These are phyloP conservation scores for Backusella morwellensis DNA, from an alignment of 192 early-diverging fungal species.

Conservation along the genomic window DNA sequence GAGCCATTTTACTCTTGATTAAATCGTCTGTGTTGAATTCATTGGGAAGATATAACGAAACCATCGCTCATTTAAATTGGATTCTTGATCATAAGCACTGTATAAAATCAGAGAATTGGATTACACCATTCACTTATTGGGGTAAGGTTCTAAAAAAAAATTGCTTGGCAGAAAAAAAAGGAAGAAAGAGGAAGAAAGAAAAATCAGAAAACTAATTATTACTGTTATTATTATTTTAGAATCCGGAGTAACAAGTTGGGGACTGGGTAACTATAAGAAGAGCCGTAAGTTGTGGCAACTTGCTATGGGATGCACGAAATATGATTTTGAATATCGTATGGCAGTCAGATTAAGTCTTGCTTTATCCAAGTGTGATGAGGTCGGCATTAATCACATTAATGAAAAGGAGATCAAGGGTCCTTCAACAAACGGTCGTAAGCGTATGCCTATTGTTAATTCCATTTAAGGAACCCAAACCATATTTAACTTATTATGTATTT, in stretches of 20 bases:
- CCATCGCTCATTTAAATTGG: slow-evolving; percentile 45
- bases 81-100: slow-evolving; percentile 43
- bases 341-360: slow-evolving; percentile 33
- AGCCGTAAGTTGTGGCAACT: slow-evolving; percentile 47
- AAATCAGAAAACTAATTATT: neutral
- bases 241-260: slow-evolving; percentile 50
- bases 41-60: slow-evolving; percentile 38
- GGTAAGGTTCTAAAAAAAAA: neutral
- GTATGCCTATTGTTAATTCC: slow-evolving; percentile 18
- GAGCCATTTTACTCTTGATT: slow-evolving; percentile 44
- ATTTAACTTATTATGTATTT: neutral
- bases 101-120: slow-evolving; percentile 48
- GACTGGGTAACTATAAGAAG: slow-evolving; percentile 33
- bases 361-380: slow-evolving; percentile 34
- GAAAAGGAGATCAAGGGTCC: slow-evolving; percentile 16
- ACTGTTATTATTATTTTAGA: slow-evolving; percentile 26
- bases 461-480: neutral
- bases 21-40: slow-evolving; percentile 51
- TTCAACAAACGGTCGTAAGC: slow-evolving; percentile 26
- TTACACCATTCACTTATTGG: slow-evolving; percentile 55
- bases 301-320: slow-evolving; percentile 42
- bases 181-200: neutral
- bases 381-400: slow-evolving; percentile 21
- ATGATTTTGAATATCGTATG: slow-evolving; percentile 54
- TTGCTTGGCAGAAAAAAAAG: neutral